A percentile compares a stretch with the other conserved stretches of the same genome.
Conservation (phyloP, 1,284 basidiomycete genomes). For the Tylopilus orsonianus region DNA sequence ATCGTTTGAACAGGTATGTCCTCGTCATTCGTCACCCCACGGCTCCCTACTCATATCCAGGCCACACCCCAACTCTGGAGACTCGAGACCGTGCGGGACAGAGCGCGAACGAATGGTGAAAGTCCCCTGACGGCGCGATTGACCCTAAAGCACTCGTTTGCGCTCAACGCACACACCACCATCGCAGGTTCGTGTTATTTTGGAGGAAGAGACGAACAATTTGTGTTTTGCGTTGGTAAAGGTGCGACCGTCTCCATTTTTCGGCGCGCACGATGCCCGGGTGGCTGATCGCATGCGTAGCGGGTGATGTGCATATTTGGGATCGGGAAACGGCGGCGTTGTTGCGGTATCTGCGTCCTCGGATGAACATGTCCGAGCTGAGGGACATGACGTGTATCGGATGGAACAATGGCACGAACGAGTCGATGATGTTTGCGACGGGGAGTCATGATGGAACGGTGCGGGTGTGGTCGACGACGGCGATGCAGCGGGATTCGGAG, state of each 20-base stretch:
- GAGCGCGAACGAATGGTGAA: conserved; percentile 25
- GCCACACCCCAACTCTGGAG: conserved; percentile 79
- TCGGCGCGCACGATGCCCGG: background rate
- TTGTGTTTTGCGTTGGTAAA: conserved; percentile 76
- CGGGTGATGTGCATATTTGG: conserved; percentile 82
- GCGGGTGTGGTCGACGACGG: conserved; percentile 58
- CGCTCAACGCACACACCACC: conserved; percentile 66
- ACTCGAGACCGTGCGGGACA: conserved; percentile 62
- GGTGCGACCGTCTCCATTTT: conserved; percentile 37
- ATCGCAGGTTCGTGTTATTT: conserved; percentile 79
- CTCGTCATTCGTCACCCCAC: background rate
- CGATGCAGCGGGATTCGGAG: conserved; percentile 5
- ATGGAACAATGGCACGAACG: conserved; percentile 65
- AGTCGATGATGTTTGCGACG: conserved; percentile 76
- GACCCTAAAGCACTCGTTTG: conserved; percentile 63
- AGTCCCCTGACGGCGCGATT: conserved; percentile 44
- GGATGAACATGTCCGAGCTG: conserved; percentile 38
- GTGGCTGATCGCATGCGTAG: conserved; percentile 35
- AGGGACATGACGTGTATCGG: conserved; percentile 74
- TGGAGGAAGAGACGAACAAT: conserved; percentile 70
- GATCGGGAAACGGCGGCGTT: conserved; percentile 71
- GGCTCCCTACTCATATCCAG: conserved; percentile 33
- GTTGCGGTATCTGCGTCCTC: conserved; percentile 63
- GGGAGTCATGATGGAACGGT: conserved; percentile 75
- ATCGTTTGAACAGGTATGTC: conserved; percentile 51